A percentile compares a stretch with the other conserved stretches of the same genome.
Conservation (phyloP, 257 asterid genomes). For the Nicotiana tabacum region DNA sequence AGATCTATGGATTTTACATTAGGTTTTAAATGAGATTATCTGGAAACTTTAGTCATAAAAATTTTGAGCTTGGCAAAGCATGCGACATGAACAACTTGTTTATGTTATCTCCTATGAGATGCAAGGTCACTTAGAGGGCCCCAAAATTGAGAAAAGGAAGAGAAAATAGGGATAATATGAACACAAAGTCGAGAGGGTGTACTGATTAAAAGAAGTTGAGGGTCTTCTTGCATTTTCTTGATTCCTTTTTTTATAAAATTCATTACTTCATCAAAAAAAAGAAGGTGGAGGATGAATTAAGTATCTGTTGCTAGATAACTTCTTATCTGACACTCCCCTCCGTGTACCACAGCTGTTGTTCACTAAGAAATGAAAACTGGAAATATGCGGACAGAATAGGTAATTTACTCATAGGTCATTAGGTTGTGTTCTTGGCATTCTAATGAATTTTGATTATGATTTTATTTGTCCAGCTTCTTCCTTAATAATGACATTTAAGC, state of each 20-base stretch:
- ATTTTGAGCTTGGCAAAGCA: not conserved
- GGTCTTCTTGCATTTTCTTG: no score
- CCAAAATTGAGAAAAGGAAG: not conserved
- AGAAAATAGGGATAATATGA: conserved; percentile 3
- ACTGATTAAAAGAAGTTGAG: no score
- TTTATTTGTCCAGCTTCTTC: not conserved
- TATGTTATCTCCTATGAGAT: not conserved
- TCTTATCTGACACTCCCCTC: not conserved
- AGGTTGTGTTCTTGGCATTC: not conserved
- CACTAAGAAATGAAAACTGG: not conserved
- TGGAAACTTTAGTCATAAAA: not conserved
- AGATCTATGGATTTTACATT: not conserved
- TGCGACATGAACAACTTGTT: not conserved
- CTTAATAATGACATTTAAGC: not conserved
- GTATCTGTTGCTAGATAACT: conserved; percentile 7
- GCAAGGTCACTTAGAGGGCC: not conserved
- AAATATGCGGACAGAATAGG: not conserved
- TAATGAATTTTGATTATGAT: not conserved
- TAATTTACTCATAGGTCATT: not conserved
- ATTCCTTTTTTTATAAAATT: no score
- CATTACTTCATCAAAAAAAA: no score
- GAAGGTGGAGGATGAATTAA: no score
- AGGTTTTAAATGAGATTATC: not conserved
- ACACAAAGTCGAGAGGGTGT: not conserved
- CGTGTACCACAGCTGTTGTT: not conserved